phyloP scores from a whole-genome alignment of 257 asterid species.

The Solanum bulbocastanum region DNA sequence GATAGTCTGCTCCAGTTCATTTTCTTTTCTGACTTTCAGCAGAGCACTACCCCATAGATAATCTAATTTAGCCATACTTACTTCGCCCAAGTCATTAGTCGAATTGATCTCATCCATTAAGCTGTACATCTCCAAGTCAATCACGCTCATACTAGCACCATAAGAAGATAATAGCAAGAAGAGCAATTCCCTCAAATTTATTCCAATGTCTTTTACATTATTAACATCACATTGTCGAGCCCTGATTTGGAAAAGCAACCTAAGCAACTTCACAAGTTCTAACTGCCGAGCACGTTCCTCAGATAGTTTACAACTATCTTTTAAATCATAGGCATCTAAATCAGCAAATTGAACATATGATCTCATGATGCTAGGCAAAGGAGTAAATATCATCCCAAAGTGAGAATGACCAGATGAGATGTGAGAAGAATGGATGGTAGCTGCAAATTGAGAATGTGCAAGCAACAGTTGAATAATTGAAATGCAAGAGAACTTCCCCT shows the following conservation, averaged over 20 bases:
- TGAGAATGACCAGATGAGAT: slow-evolving; percentile 34
- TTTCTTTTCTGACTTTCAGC: slow-evolving; percentile 36
- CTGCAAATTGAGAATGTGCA: slow-evolving; percentile 62
- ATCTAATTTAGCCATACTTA: slow-evolving; percentile 52
- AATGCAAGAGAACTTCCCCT: slow-evolving; percentile 56
- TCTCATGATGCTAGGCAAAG: slow-evolving; percentile 59
- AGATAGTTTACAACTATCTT: slow-evolving; percentile 14
- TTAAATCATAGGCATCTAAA: slow-evolving; percentile 17
- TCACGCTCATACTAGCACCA: slow-evolving; percentile 57
- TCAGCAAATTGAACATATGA: slow-evolving; percentile 19
- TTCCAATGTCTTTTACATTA: slow-evolving; percentile 37
- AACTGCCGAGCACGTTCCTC: slow-evolving; percentile 27
- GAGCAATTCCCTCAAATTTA: slow-evolving; percentile 55
- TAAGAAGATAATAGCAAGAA: slow-evolving; percentile 60
- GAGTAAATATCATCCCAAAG: slow-evolving; percentile 51
- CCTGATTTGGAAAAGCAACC: slow-evolving; percentile 46
- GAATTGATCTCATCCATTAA: slow-evolving; percentile 57
- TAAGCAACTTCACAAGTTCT: slow-evolving; percentile 74
- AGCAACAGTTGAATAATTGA: slow-evolving; percentile 59
- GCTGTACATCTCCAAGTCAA: slow-evolving; percentile 69
- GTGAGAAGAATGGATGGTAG: slow-evolving; percentile 31
- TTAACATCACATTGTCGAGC: slow-evolving; percentile 28
- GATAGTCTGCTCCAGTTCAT: slow-evolving; percentile 28
- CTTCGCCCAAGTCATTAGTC: slow-evolving; percentile 39
- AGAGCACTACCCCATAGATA: slow-evolving; percentile 79